A percentile compares a stretch with the other conserved stretches of the same genome.
Evolutionary conservation across 768 basidiomycete species (phyloP).

Genomic region (Flagelloscypha sp.): DNA sequence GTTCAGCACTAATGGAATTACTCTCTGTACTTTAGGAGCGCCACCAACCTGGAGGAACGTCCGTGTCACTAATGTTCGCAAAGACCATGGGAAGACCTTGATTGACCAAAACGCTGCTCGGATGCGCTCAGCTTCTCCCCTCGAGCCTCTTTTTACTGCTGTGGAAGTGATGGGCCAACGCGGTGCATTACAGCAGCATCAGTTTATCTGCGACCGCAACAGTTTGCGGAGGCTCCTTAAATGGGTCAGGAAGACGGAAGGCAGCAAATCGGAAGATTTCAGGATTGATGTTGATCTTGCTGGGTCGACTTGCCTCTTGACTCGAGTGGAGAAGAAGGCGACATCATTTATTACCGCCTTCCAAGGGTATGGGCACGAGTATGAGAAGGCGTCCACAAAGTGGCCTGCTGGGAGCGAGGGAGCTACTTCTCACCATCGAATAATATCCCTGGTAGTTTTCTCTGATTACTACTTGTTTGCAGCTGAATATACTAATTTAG

Average conservation of each 20-base stretch:
- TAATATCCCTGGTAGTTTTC: constrained; percentile 50
- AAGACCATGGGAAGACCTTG: constrained; percentile 41
- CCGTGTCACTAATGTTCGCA: constrained; percentile 44
- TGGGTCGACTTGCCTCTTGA: constrained; percentile 55
- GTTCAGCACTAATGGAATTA: constrained; percentile 15
- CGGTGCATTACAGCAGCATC: constrained; percentile 20
- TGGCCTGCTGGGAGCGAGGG: constrained; percentile 39
- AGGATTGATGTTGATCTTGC: constrained; percentile 63
- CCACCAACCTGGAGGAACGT: constrained; percentile 52
- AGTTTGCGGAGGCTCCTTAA: constrained; percentile 53
- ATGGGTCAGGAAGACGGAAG: constrained; percentile 36
- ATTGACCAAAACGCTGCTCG: constrained; percentile 52
- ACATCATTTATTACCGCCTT: too few species aligned
- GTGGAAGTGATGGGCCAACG: too few species aligned
- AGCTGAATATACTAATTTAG: constrained; percentile 24
- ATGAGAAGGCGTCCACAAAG: constrained; percentile 49
- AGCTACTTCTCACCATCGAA: constrained; percentile 51
- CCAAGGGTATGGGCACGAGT: constrained; percentile 49
- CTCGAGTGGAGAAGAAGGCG: constrained; percentile 45
- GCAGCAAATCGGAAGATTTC: constrained; percentile 48
- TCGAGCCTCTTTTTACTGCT: constrained; percentile 53
- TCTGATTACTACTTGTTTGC: too few species aligned
- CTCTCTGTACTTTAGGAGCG: constrained; percentile 44
- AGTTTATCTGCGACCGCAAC: constrained; percentile 60
- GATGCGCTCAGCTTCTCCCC: constrained; percentile 24